phyloP scores from a whole-genome alignment of 2,329 filamentous ascomycete genomes.

The Trichophyton verrucosum region DNA sequence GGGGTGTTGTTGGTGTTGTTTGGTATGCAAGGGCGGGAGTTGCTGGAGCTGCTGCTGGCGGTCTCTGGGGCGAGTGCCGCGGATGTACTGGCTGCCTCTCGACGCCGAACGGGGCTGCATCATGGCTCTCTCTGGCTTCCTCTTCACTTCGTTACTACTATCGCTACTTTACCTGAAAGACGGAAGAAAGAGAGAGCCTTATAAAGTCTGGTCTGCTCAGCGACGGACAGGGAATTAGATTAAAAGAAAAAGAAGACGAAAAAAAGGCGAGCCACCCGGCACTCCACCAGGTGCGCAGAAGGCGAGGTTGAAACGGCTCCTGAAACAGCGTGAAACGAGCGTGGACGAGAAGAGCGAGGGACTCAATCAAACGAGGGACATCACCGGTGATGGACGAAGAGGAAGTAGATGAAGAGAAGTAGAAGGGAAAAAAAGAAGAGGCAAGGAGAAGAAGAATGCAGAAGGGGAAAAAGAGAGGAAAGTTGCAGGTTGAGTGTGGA shows the following conservation, averaged over 20 bases:
- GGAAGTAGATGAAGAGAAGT: not conserved
- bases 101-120: not conserved
- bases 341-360: not conserved
- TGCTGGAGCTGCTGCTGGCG: not conserved
- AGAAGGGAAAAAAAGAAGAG: not conserved
- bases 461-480: not conserved
- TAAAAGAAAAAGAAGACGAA: no score
- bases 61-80: not conserved
- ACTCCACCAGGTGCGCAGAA: not conserved
- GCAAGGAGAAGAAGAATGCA: not conserved
- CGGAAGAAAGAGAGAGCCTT: no score
- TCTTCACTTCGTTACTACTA: not conserved
- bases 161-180: no score
- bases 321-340: conserved; percentile 3
- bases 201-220: not conserved
- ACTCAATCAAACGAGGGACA: not conserved
- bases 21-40: not conserved
- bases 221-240: not conserved
- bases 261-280: not conserved
- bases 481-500: no score
- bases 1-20: not conserved
- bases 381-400: not conserved
- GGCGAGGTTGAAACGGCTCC: not conserved
- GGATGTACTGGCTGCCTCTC: not conserved
- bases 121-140: not conserved